phyloP scores from a whole-genome alignment of 2,329 filamentous ascomycete genomes.

The Fusarium circinatum region DNA sequence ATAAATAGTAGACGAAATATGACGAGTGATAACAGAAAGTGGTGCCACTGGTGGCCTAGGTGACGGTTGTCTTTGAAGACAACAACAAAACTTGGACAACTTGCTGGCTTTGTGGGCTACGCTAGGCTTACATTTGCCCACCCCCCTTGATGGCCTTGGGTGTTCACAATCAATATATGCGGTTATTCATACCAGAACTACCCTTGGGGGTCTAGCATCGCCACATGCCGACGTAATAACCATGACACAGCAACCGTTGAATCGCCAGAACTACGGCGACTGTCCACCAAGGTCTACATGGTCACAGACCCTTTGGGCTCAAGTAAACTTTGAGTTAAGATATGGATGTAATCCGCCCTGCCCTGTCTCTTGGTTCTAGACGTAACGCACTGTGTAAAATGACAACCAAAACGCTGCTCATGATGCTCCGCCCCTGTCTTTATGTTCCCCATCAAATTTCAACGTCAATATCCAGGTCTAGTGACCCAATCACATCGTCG shows the following conservation, averaged over 20 bases:
- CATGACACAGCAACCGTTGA: neutral
- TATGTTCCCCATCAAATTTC: slow-evolving; percentile 69
- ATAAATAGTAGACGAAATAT: slow-evolving; percentile 15
- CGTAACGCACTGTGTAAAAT: neutral
- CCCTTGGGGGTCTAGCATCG: neutral
- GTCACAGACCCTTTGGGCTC: neutral
- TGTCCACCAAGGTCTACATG: slow-evolving; percentile 15
- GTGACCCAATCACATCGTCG: slow-evolving; percentile 88
- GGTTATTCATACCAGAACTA: neutral
- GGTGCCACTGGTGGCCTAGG: neutral
- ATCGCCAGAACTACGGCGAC: neutral
- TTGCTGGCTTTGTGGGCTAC: neutral
- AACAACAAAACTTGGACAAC: neutral
- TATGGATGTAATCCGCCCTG: slow-evolving; percentile 13
- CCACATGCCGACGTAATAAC: neutral
- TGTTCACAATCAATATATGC: neutral
- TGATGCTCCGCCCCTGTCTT: slow-evolving; percentile 2
- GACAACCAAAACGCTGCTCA: slow-evolving; percentile 13
- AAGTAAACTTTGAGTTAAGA: neutral
- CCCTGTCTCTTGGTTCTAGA: slow-evolving; percentile 17
- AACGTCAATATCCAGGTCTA: slow-evolving; percentile 93
- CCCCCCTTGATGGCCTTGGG: neutral
- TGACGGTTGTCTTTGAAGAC: neutral
- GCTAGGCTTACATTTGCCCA: neutral
- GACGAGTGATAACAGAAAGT: neutral